A percentile compares a stretch with the other conserved stretches of the same genome.
phyloP scores from a whole-genome alignment of 75 land plant species.

The Selaginella tamariscina region DNA sequence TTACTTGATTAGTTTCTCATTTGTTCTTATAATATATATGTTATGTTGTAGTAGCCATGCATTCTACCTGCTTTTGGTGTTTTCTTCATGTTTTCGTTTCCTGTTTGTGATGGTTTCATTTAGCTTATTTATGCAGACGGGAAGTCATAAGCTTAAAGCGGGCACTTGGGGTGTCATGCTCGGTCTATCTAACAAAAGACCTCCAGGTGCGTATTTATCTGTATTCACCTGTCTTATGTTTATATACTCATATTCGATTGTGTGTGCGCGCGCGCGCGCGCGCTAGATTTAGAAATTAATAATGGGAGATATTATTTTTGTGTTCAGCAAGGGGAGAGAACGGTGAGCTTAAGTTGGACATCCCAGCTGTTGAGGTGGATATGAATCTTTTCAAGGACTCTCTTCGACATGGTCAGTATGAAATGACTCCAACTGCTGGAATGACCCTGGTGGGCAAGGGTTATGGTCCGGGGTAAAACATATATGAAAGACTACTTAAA shows the following conservation, averaged over 20 bases:
- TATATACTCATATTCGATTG: background rate
- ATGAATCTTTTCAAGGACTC: background rate
- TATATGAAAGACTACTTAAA: conserved; percentile 65
- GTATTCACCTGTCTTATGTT: background rate
- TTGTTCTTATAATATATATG: background rate
- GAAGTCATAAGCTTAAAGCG: conserved; percentile 4
- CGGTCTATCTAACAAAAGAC: conserved; percentile 4
- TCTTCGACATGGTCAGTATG: background rate
- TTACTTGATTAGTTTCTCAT: background rate
- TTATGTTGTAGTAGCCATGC: too few species aligned
- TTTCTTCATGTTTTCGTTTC: background rate
- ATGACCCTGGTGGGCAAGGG: conserved; percentile 55
- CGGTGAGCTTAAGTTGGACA: background rate
- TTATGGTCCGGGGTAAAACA: conserved; percentile 76
- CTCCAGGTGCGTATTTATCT: conserved; percentile 12
- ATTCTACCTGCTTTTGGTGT: background rate
- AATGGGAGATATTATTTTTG: too few species aligned
- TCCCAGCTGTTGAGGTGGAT: background rate
- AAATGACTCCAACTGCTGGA: conserved; percentile 55
- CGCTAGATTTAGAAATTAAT: too few species aligned
- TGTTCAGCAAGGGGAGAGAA: too few species aligned
- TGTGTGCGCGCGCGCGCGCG: too few species aligned
- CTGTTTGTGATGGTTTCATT: background rate
- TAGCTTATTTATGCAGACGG: conserved; percentile 6
- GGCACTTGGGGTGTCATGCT: conserved; percentile 17